A percentile compares a stretch with the other conserved stretches of the same genome.
These are phyloP conservation scores for Leccinellum rugosiceps DNA, from an alignment of 768 basidiomycete species.

Conservation along the genomic window DNA sequence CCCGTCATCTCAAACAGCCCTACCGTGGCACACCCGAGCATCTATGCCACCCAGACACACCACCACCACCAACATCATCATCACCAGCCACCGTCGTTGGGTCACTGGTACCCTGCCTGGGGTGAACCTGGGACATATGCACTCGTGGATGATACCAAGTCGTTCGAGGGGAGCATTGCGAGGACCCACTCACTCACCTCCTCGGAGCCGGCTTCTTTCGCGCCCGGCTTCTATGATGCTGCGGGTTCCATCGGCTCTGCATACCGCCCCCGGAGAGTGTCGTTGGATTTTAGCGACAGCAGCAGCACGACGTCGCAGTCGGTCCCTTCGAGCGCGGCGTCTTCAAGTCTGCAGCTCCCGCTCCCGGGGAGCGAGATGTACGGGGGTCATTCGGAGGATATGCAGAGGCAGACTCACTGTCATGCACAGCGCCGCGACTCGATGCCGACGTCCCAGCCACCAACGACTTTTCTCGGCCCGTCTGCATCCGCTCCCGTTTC, in stretches of 20 bases:
- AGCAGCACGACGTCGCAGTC: slow-evolving; percentile 42
- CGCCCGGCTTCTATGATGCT: slow-evolving; percentile 18
- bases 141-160: slow-evolving; percentile 29
- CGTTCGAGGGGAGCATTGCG: slow-evolving; percentile 17
- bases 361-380: slow-evolving; percentile 28
- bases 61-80: slow-evolving; percentile 2
- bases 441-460: slow-evolving; percentile 11
- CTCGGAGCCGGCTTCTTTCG: slow-evolving; percentile 23
- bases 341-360: slow-evolving; percentile 52
- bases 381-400: slow-evolving; percentile 28
- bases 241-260: slow-evolving; percentile 19
- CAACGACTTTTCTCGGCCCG: slow-evolving; percentile 1
- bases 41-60: slow-evolving; percentile 18
- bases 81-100: slow-evolving; percentile 12
- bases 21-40: slow-evolving; percentile 4
- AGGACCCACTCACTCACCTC: slow-evolving; percentile 19
- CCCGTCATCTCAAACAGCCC: not conserved
- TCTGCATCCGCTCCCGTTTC: not conserved
- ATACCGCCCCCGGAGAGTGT: slow-evolving; percentile 32
- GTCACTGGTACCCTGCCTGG: slow-evolving; percentile 26
- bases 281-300: slow-evolving; percentile 42
- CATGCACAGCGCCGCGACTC: slow-evolving; percentile 12
- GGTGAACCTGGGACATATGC: slow-evolving; percentile 23
- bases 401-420: slow-evolving; percentile 19
- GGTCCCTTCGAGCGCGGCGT: slow-evolving; percentile 51